phyloP scores from a whole-genome alignment of 2,329 filamentous ascomycete species.

The Xylariomycetidae sp. region DNA sequence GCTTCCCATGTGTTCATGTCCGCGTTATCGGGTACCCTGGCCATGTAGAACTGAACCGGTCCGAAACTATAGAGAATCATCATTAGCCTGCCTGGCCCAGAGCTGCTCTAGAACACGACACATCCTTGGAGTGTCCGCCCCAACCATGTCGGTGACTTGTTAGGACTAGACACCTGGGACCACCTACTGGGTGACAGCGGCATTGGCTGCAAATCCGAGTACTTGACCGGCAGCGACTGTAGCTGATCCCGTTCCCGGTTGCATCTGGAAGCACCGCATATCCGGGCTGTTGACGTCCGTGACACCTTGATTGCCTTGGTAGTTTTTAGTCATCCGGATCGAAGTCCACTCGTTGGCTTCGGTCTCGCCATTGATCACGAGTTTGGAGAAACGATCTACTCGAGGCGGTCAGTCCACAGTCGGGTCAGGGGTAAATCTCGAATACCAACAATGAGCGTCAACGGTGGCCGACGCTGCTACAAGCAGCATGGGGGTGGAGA shows the following conservation, averaged over 20 bases:
- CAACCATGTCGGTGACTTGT: too few relatives aligned
- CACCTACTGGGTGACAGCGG: slow-evolving; percentile 25
- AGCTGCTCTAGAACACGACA: too few relatives aligned
- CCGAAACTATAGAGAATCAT: too few relatives aligned
- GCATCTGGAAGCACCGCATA: slow-evolving; percentile 29
- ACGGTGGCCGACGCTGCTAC: slow-evolving; percentile 9
- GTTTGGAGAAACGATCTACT: slow-evolving; percentile 26
- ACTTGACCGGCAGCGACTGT: slow-evolving; percentile 23
- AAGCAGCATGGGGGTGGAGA: slow-evolving; percentile 5
- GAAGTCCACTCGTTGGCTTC: slow-evolving; percentile 24
- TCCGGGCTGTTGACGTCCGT: slow-evolving; percentile 25
- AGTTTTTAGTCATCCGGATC: slow-evolving; percentile 30
- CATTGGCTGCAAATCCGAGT: slow-evolving; percentile 24
- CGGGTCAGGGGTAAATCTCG: not conserved
- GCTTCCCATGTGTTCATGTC: slow-evolving; percentile 28
- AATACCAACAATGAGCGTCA: slow-evolving; percentile 11
- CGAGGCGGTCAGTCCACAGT: not conserved
- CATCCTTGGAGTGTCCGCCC: too few relatives aligned
- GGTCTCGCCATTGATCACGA: slow-evolving; percentile 20
- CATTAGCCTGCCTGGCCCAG: too few relatives aligned
- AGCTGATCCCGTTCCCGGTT: slow-evolving; percentile 15
- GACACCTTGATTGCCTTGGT: slow-evolving; percentile 28
- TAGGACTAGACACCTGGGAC: too few relatives aligned
- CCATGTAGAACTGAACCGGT: slow-evolving; percentile 30
- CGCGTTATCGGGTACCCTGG: slow-evolving; percentile 22